Base-by-base conservation (phyloP, 1,284 basidiomycete species). In the Ceratobasidium sp. region DNA sequence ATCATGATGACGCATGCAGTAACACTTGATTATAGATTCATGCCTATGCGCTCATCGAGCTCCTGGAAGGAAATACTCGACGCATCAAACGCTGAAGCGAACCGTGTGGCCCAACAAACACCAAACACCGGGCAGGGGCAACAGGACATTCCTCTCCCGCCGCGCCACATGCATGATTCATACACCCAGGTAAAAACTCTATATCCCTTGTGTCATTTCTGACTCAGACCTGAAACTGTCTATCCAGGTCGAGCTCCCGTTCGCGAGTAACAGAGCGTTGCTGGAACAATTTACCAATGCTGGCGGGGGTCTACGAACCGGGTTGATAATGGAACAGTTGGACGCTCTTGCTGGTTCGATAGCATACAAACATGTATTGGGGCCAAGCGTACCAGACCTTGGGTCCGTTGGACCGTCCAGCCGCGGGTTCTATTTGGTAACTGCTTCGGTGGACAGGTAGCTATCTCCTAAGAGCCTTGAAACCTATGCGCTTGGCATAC, bases 301-400 rank as follows among this genome's bases (percentile, higher is more conserved):
- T 0, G 83, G 84, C 30, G 89, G 89, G 18, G 87, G 88, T 6
- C 86, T 91, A 75, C 83, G 88, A 36, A 89, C 83, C 0, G 89
- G 89, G 64, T 89, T 88, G 84, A 79, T 90, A 33, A 87, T 90
- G 86, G 88, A 90, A 77, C 87, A 93, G 77, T 83, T 94, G 53
- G 92, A 94, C 78, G 91, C 90, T 6, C 83, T 94, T 18, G 92
- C 92, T 1, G 92, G 92, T 12, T 91, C 90, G 2, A 92, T 94
- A 74, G 85, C 90, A 1, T 94, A 93, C 80, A 90, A 92, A 77
- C 91, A 92, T 79, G 87, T 91, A 82, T 84, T 93, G 0, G 88
- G 87, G 0, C 88, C 87, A 0, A 81, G 82, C 30, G 86, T 88
- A 33, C 51, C 60, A 14, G 54, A 64, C 40, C 33, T 73, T 25